Conservation (phyloP, 352 stramenopile species). For the Phytopythium aichiense region DNA sequence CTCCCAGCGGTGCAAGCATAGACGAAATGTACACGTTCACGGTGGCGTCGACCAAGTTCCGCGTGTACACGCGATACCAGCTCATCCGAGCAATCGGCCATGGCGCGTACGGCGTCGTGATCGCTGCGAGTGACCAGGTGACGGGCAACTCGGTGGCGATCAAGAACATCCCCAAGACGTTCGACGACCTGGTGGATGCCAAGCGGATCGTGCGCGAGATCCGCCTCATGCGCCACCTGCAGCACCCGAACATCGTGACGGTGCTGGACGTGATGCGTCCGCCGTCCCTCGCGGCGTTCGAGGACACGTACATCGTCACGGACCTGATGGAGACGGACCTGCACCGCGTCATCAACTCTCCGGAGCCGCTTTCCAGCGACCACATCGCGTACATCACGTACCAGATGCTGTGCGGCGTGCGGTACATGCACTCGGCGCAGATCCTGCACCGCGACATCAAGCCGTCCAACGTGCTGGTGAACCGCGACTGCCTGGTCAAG, state of each 20-base stretch:
- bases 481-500: slow-evolving; percentile 87
- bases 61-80: slow-evolving; percentile 79
- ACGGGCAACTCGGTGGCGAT: slow-evolving; percentile 81
- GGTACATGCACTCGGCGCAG: slow-evolving; percentile 85
- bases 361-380: slow-evolving; percentile 59
- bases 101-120: slow-evolving; percentile 76
- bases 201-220: slow-evolving; percentile 86
- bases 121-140: slow-evolving; percentile 76
- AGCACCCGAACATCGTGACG: slow-evolving; percentile 67
- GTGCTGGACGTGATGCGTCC: slow-evolving; percentile 75
- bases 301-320: slow-evolving; percentile 85
- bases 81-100: slow-evolving; percentile 80
- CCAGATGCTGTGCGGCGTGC: slow-evolving; percentile 72
- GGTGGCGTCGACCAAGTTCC: slow-evolving; percentile 81
- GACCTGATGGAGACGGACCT: slow-evolving; percentile 72
- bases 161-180: slow-evolving; percentile 85
- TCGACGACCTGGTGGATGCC: slow-evolving; percentile 79
- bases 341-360: slow-evolving; percentile 78
- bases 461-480: slow-evolving; percentile 95
- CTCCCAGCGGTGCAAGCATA: not conserved
- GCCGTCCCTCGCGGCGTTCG: slow-evolving; percentile 62
- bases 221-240: slow-evolving; percentile 75
- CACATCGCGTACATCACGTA: slow-evolving; percentile 85
- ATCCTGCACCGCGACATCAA: slow-evolving; percentile 94
- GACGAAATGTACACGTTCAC: slow-evolving; percentile 84